These are phyloP conservation scores for Cystobasidium ongulense DNA, from an alignment of 768 basidiomycete genomes.

Conservation along the genomic window DNA sequence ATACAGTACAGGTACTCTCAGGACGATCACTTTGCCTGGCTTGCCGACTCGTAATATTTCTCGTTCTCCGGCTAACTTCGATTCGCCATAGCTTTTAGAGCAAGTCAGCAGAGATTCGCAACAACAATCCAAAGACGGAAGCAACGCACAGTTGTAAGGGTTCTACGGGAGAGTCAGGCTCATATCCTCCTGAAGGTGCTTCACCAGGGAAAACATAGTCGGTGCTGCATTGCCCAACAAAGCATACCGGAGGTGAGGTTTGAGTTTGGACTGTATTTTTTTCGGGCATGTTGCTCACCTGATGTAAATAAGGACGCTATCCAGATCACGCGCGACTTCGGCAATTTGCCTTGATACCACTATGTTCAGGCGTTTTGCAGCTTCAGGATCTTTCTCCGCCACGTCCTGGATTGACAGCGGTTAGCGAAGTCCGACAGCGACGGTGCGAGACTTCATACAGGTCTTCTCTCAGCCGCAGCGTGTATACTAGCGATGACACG, in stretches of 20 bases:
- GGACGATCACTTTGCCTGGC: slow-evolving; percentile 57
- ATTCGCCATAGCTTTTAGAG: slow-evolving; percentile 57
- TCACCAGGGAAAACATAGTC: slow-evolving; percentile 92
- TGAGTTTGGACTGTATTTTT: background rate
- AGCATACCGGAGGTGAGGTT: background rate
- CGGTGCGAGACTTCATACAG: slow-evolving; percentile 10
- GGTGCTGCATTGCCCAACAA: slow-evolving; percentile 46
- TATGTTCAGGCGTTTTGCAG: slow-evolving; percentile 61
- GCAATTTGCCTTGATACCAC: slow-evolving; percentile 67
- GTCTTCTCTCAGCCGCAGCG: slow-evolving; percentile 28
- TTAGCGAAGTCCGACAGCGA: background rate
- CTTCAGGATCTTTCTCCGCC: slow-evolving; percentile 33
- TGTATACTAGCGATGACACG: slow-evolving; percentile 2
- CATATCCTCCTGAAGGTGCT: slow-evolving; percentile 59
- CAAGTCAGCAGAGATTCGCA: background rate
- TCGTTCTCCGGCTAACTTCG: slow-evolving; percentile 78
- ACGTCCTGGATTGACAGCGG: background rate
- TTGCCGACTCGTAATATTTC: slow-evolving; percentile 57
- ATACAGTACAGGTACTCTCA: slow-evolving; percentile 83
- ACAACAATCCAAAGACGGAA: background rate
- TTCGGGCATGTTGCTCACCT: slow-evolving; percentile 58
- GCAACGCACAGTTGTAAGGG: slow-evolving; percentile 59
- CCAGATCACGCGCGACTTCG: slow-evolving; percentile 55
- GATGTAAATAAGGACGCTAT: slow-evolving; percentile 75
- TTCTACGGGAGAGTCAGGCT: slow-evolving; percentile 61